phyloP scores from a whole-genome alignment of 2,329 filamentous ascomycete genomes.

The Pseudocercospora macadamiae region DNA sequence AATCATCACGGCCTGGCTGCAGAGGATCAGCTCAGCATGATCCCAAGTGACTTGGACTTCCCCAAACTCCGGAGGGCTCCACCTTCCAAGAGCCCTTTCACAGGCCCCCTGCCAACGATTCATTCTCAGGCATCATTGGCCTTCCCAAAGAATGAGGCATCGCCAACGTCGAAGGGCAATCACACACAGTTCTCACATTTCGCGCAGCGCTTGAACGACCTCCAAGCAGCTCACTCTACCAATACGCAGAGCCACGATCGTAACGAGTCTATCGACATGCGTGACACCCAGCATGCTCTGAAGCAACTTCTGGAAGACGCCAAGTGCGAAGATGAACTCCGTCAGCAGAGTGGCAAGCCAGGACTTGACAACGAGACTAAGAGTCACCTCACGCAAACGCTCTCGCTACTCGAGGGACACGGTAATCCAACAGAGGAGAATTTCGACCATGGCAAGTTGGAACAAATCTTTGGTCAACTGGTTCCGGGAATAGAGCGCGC shows the following conservation, averaged over 20 bases:
- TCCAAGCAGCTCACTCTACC: neutral
- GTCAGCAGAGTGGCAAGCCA: neutral
- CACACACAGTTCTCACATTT: neutral
- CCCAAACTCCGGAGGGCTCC: conserved; percentile 6
- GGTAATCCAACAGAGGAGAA: neutral
- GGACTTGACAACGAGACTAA: conserved; percentile 10
- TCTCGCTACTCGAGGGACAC: conserved; percentile 12
- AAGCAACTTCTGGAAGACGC: neutral
- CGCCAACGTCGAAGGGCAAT: neutral
- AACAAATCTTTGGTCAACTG: conserved; percentile 6
- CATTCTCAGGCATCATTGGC: conserved; percentile 30
- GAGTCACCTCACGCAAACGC: conserved; percentile 13
- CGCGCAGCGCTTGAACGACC: neutral
- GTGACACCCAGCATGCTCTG: neutral
- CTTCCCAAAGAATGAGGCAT: neutral
- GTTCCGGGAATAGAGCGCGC: neutral
- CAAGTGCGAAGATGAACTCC: neutral
- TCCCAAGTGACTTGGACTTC: conserved; percentile 6
- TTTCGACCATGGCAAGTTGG: conserved; percentile 4
- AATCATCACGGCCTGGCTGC: neutral
- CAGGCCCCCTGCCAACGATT: conserved; percentile 32
- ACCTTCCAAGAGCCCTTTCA: conserved; percentile 33
- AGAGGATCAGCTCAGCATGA: neutral
- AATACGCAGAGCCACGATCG: neutral
- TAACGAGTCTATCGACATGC: neutral